A percentile compares a stretch with the other conserved stretches of the same genome.
Evolutionary conservation across 805 yeast genomes (phyloP).

Genomic region (Nakazawaea anatomiae): DNA sequence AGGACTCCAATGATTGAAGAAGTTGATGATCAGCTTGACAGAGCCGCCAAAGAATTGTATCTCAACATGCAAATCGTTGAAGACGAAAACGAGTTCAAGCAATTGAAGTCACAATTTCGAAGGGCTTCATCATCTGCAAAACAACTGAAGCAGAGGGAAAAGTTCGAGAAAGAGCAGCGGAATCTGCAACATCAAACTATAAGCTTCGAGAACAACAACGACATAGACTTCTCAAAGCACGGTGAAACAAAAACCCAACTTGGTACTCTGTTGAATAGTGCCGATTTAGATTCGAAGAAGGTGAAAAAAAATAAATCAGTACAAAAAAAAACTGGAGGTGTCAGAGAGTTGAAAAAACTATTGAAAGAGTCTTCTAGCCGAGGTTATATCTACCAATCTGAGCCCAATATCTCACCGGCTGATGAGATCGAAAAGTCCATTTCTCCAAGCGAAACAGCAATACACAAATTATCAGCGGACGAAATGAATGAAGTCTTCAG

Average conservation of each 20-base stretch:
- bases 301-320: not conserved
- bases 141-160: constrained; percentile 10
- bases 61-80: constrained; percentile 25
- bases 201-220: no score
- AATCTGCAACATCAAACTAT: not conserved
- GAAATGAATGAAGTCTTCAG: constrained; percentile 17
- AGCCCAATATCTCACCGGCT: no score
- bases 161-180: constrained; percentile 11
- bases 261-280: no score
- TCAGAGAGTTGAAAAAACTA: not conserved
- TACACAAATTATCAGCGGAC: constrained; percentile 1
- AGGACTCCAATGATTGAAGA: constrained; percentile 18
- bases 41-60: constrained; percentile 16
- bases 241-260: no score
- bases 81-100: constrained; percentile 22
- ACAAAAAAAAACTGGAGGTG: not conserved
- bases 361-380: constrained; percentile 3
- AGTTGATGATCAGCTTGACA: constrained; percentile 21
- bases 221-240: no score
- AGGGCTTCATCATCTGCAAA: not conserved
- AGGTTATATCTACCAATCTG: constrained; percentile 1
- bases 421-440: not conserved
- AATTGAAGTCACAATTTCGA: constrained; percentile 13
- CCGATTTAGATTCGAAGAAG: not conserved
- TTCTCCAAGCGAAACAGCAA: not conserved